A percentile compares a stretch with the other conserved stretches of the same genome.
These are phyloP conservation scores for Leersia perrieri DNA, from an alignment of 176 grass and related monocot genomes.

Conservation along the genomic window DNA sequence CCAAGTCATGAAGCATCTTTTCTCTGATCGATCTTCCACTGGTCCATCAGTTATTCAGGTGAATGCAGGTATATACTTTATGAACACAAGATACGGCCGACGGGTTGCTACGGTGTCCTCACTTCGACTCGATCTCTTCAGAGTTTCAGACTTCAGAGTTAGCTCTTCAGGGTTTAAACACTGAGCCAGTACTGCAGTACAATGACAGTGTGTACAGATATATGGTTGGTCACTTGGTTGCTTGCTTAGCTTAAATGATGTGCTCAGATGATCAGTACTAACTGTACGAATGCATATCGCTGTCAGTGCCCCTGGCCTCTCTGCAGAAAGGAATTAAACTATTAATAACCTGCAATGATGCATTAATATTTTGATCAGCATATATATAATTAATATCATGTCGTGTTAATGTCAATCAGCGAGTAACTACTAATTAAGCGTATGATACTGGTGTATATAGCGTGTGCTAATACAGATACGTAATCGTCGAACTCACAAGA, in stretches of 20 bases:
- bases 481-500: too few relatives aligned
- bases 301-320: too few relatives aligned
- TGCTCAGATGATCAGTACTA: neutral
- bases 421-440: neutral
- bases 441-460: neutral
- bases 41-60: neutral
- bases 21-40: neutral
- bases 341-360: neutral
- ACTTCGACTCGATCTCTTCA: neutral
- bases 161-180: neutral
- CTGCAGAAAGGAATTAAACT: neutral
- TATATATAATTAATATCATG: too few relatives aligned
- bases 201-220: neutral
- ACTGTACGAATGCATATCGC: neutral
- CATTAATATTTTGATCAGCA: neutral
- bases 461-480: neutral
- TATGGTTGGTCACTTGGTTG: neutral
- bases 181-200: neutral
- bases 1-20: slow-evolving; percentile 30
- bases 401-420: neutral
- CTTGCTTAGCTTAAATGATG: slow-evolving; percentile 30
- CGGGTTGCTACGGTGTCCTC: neutral
- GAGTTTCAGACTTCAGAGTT: slow-evolving; percentile 15
- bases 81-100: neutral
- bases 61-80: neutral